Evolutionary conservation across 257 asterid species (phyloP).

Genomic region (Salvia splendens): DNA sequence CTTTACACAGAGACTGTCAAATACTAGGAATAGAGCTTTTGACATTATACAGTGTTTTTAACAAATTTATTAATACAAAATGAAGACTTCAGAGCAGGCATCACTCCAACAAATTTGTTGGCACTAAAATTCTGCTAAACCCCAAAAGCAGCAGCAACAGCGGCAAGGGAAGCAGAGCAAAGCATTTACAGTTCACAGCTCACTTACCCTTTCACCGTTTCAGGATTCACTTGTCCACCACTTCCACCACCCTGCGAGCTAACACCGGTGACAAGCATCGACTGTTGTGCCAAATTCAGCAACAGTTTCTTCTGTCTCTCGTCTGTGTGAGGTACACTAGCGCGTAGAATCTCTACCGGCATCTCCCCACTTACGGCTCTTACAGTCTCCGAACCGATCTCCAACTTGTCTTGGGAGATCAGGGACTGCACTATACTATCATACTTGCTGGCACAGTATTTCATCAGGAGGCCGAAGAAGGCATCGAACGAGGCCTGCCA

Average conservation of each 20-base stretch:
- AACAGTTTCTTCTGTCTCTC: constrained; percentile 73
- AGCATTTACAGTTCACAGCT: constrained; percentile 38
- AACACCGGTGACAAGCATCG: constrained; percentile 69
- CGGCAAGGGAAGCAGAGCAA: constrained; percentile 5
- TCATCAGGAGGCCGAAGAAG: constrained; percentile 80
- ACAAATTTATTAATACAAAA: constrained; percentile 24
- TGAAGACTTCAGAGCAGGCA: not conserved
- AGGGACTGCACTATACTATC: constrained; percentile 76
- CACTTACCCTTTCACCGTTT: constrained; percentile 43
- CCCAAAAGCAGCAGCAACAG: constrained; percentile 19
- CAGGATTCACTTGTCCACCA: constrained; percentile 47
- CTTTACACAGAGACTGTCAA: not conserved
- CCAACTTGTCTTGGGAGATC: constrained; percentile 44
- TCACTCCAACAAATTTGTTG: too few species aligned
- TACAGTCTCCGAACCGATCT: constrained; percentile 61
- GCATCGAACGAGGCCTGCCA: constrained; percentile 99
- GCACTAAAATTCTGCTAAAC: constrained; percentile 37
- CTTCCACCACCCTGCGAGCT: constrained; percentile 38
- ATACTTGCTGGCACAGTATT: constrained; percentile 74
- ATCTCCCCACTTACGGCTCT: constrained; percentile 86
- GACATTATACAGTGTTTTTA: constrained; percentile 28
- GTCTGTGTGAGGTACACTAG: constrained; percentile 85
- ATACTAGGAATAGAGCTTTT: constrained; percentile 28
- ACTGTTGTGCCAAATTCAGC: constrained; percentile 69
- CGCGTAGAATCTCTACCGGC: constrained; percentile 93